Base-by-base conservation (phyloP, 106 monocot species). In the Cymbidium sinense region DNA sequence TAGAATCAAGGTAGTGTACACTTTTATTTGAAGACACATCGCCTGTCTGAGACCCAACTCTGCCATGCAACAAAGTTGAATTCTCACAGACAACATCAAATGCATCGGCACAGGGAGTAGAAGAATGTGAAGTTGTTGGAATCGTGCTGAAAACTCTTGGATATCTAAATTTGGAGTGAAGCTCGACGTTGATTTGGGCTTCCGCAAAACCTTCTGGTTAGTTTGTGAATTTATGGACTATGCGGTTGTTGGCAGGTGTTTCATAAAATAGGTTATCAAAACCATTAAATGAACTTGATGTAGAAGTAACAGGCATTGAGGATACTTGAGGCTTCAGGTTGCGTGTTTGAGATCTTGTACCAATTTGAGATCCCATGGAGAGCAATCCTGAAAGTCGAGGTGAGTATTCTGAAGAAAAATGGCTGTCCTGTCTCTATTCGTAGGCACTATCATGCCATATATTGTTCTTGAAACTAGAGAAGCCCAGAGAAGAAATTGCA, bases 311-410 rank as follows among this genome's bases (percentile, higher is more conserved):
- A n/a, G n/a, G n/a, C n/a, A n/a, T n/a, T n/a, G n/a, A n/a, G n/a
- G n/a, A n/a, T n/a, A n/a, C n/a, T n/a, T n/a, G n/a, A n/a, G n/a
- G n/a, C n/a, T n/a, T n/a, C n/a, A n/a, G n/a, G n/a, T n/a, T n/a
- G n/a, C n/a, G n/a, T n/a, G n/a, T n/a, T n/a, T n/a, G n/a, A n/a
- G n/a, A n/a, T n/a, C n/a, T n/a, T n/a, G n/a, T n/a, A n/a, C n/a
- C n/a, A n/a, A n/a, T n/a, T n/a, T n/a, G n/a, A 23, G 55, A 84
- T 33, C 41, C 75, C 36, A n/a, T 34, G 31, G 79, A 44, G 55
- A 43, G 23, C 62, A 41, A 39, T 30, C 10, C 33, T 7, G 79
- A 39, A 52, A 76, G 52, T 78, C 34, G 80, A 58, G 51, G 5
- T 55, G 39, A 21, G 74, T 2, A 64, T 47, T 33, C 35, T 15